Conservation (phyloP, 2,329 filamentous ascomycete species). For the Colletotrichum ledebouriae region DNA sequence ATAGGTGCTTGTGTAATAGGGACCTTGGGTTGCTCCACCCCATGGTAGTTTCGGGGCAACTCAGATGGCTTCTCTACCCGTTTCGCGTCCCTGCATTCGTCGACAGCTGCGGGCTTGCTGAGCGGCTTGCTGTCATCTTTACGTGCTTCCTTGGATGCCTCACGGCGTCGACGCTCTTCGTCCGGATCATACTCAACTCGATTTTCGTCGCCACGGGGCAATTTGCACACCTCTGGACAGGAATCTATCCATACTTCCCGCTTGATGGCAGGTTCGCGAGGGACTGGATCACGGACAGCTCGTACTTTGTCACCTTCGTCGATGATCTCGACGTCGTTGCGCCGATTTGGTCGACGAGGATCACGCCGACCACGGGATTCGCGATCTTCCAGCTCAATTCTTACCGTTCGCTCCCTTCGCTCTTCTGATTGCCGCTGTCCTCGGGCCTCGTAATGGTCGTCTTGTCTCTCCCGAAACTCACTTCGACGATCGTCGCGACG, state of each 20-base stretch:
- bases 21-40: slow-evolving; percentile 41
- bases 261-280: slow-evolving; percentile 42
- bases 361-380: slow-evolving; percentile 50
- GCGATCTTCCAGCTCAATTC: slow-evolving; percentile 42
- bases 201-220: slow-evolving; percentile 41
- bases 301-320: slow-evolving; percentile 46
- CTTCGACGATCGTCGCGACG: slow-evolving; percentile 41
- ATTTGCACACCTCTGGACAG: slow-evolving; percentile 34
- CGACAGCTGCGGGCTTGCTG: slow-evolving; percentile 39
- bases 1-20: slow-evolving; percentile 51
- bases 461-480: slow-evolving; percentile 18
- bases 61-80: slow-evolving; percentile 47
- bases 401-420: slow-evolving; percentile 44
- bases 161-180: slow-evolving; percentile 40
- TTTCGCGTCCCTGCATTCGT: slow-evolving; percentile 44
- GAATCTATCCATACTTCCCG: slow-evolving; percentile 12
- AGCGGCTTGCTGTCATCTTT: slow-evolving; percentile 44
- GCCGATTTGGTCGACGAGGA: slow-evolving; percentile 45
- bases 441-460: slow-evolving; percentile 45
- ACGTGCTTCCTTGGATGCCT: slow-evolving; percentile 45
- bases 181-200: slow-evolving; percentile 41
- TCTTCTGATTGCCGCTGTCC: slow-evolving; percentile 48
- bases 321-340: slow-evolving; percentile 39
- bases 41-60: slow-evolving; percentile 33
- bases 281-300: slow-evolving; percentile 48